Evolutionary conservation across 2,329 filamentous ascomycete genomes (phyloP).

Genomic region (Monosporascus sp.): DNA sequence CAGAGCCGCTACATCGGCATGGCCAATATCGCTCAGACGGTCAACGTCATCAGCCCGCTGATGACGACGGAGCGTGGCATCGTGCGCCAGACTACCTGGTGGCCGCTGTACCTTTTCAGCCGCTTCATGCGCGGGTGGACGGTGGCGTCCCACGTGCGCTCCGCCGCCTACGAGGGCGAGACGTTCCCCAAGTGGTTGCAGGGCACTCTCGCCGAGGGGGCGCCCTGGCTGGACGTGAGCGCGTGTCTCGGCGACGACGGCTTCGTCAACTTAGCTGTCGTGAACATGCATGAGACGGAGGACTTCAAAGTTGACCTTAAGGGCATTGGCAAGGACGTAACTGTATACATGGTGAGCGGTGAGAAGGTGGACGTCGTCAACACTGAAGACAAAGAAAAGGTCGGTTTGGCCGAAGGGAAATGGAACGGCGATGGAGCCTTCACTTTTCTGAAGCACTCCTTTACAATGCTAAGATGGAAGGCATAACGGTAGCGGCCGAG

Average conservation of each 20-base stretch:
- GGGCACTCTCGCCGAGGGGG: constrained; percentile 51
- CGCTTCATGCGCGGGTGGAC: constrained; percentile 70
- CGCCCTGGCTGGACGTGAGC: constrained; percentile 66
- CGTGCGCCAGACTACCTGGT: constrained; percentile 69
- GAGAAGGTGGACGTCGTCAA: constrained; percentile 54
- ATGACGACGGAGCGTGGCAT: constrained; percentile 64
- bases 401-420: constrained; percentile 52
- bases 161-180: constrained; percentile 59
- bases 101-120: constrained; percentile 64
- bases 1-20: constrained; percentile 68
- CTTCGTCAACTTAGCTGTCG: constrained; percentile 61
- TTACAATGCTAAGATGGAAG: constrained; percentile 58
- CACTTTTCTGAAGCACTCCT: constrained; percentile 63
- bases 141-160: constrained; percentile 59
- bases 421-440: constrained; percentile 61
- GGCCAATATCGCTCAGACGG: constrained; percentile 72
- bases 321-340: constrained; percentile 48
- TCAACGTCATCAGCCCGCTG: constrained; percentile 73
- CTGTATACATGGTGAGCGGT: constrained; percentile 60
- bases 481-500: constrained; percentile 2
- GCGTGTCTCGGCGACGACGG: constrained; percentile 55
- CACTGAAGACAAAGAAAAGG: constrained; percentile 56
- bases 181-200: constrained; percentile 62
- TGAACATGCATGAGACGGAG: constrained; percentile 62
- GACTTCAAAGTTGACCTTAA: constrained; percentile 56